Evolutionary conservation across 2,329 filamentous ascomycete species (phyloP), one percentile per base, ranked within the genome.

Genomic region (Lasiodiplodia theobromae): DNA sequence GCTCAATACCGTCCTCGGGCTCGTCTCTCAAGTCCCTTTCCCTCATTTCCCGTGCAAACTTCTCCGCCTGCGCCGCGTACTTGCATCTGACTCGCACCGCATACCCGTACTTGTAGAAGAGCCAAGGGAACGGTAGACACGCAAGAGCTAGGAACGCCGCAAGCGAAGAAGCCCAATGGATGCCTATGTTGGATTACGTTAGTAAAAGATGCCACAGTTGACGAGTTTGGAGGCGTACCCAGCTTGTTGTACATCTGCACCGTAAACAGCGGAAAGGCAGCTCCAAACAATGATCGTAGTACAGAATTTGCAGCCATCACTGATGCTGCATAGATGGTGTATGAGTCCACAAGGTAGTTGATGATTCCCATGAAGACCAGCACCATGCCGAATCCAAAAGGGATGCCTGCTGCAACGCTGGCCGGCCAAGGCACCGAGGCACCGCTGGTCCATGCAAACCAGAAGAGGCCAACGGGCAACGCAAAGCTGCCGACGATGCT

Each of bases 221-320:
- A 18, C 0, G 23, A n/a, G 28, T n/a, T 11, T 2, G 5, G 25
- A 12, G 53, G 16, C 52, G 10, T n/a, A 51, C 74, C 79, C 4
- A 80, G 71, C 28, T 71, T 63, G 5, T 69, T 69, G 73, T 85
- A 85, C 83, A 85, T 92, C 74, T 92, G 89, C 1, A 83, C 85
- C 0, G 91, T 88, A 77, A 96, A 96, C 1, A 96, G 85, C 0
- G 93, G 93, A 82, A 96, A 96, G 0, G 86, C 89, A 2, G 92
- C 92, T 71, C 92, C 93, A 71, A 90, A 91, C 8, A 94, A 82
- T 0, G 91, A 94, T 72, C 93, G 89, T 47, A 96, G 81, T 75
- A 96, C 91, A 0, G 92, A 92, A 79, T 94, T 93, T 60, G 90
- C 91, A 2, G 92, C 92, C 11, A 94, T 82, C 0, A 90, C 91